phyloP scores from a whole-genome alignment of 805 yeast genomes.

The Spathaspora sp. region DNA sequence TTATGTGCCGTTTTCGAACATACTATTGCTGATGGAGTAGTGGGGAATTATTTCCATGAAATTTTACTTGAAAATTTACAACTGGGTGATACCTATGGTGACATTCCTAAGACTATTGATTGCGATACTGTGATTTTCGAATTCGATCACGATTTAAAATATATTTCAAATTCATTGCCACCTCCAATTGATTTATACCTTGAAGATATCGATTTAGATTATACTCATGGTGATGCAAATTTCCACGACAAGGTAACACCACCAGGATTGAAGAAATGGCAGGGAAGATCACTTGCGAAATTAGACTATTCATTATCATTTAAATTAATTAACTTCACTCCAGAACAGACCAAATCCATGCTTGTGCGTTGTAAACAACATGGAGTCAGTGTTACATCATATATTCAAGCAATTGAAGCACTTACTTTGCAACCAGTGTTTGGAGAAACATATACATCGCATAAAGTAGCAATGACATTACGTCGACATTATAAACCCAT shows the following conservation, averaged over 20 bases:
- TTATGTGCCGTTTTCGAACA: constrained; percentile 32
- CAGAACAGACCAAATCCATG: constrained; percentile 18
- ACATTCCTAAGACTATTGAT: constrained; percentile 7
- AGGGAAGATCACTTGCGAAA: constrained; percentile 22
- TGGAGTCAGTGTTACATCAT: constrained; percentile 31
- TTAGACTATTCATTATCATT: constrained; percentile 16
- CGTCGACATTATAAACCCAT: constrained; percentile 19
- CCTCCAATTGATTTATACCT: constrained; percentile 32
- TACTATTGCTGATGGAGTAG: constrained; percentile 37
- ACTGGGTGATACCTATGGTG: constrained; percentile 12
- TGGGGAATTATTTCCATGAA: constrained; percentile 32
- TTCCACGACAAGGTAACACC: constrained; percentile 21
- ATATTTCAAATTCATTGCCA: constrained; percentile 25
- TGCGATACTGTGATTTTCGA: constrained; percentile 18
- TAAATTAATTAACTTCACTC: constrained; percentile 24
- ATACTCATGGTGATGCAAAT: constrained; percentile 19
- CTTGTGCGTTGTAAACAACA: constrained; percentile 24
- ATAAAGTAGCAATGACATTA: constrained; percentile 30
- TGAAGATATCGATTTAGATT: constrained; percentile 23
- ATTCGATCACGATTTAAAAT: constrained; percentile 14
- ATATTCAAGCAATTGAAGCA: constrained; percentile 20
- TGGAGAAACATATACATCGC: constrained; percentile 21
- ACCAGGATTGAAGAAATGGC: constrained; percentile 22
- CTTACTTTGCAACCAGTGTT: constrained; percentile 26
- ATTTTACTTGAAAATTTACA: constrained; percentile 25